phyloP scores from a whole-genome alignment of 2,329 filamentous ascomycete genomes.

The Ceratocystis papillata region DNA sequence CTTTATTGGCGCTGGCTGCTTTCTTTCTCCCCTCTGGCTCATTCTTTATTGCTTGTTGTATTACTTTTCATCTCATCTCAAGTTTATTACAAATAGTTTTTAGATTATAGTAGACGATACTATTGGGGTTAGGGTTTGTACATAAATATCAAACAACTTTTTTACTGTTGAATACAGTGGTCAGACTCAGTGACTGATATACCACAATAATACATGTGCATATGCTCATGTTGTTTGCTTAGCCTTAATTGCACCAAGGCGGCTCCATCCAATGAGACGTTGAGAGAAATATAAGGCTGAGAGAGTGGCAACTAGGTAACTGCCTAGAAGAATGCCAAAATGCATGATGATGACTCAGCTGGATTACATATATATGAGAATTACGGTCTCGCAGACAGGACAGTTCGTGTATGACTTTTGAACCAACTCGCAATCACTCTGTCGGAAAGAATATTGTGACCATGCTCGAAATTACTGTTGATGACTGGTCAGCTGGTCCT shows the following conservation, averaged over 20 bases:
- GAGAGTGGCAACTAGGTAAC: neutral
- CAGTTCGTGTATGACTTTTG: too few relatives aligned
- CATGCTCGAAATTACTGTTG: conserved; percentile 9
- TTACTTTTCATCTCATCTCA: neutral
- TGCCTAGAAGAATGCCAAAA: neutral
- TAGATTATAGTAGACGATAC: neutral
- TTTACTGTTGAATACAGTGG: neutral
- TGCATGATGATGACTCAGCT: neutral
- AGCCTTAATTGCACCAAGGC: neutral
- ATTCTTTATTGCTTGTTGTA: neutral
- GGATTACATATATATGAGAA: too few relatives aligned
- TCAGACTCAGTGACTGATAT: neutral
- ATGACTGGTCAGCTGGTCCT: conserved; percentile 6
- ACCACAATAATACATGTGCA: neutral
- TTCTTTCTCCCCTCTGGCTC: neutral
- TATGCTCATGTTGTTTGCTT: neutral
- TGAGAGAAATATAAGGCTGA: neutral
- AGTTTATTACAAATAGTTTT: neutral
- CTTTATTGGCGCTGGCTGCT: neutral
- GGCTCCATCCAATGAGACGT: neutral
- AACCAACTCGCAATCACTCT: neutral
- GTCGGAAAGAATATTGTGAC: neutral
- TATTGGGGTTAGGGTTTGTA: conserved; percentile 8
- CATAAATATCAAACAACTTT: neutral
- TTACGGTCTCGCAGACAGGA: too few relatives aligned